Evolutionary conservation across 495 filamentous ascomycete species (phyloP), one percentile per base, ranked within the genome.

Genomic region (Pyrenopolyporus hunteri): DNA sequence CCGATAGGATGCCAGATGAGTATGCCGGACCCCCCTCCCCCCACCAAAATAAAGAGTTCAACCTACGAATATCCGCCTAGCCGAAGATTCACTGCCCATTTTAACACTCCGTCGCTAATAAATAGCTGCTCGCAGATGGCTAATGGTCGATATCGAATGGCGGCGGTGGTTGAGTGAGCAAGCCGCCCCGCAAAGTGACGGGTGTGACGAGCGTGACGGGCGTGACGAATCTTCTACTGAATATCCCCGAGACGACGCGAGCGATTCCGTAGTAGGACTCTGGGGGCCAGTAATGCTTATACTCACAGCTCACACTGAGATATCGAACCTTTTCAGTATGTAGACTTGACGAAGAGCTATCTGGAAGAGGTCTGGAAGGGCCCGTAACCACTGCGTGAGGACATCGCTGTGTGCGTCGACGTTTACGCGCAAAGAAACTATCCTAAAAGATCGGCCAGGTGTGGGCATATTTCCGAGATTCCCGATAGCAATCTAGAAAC

Each of bases 111-210:
- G n/a, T n/a, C 26, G 32, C 55, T 67, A 42, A 67, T 35, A 20
- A 17, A 16, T 49, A 39, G n/a, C 3, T 17, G 32, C 39, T n/a
- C 17, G 8, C 23, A 67, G 66, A 36, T 70, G 68, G 68, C 23
- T 6, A 8, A 47, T 36, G 50, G 57, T 53, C 9, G 68, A 70
- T 33, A 31, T 17, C 1, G 62, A 66, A 48, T 70, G 68, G 68
- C 61, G 55, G 14, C 44, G 26, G 37, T 70, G 68, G 68, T 42
- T 70, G 14, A 54, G 68, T 23, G 65, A 68, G 28, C 65, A 64
- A 42, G 56, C 47, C 1, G 33, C 58, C 3, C 11, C 17, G 1
- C 54, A 57, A 26, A 39, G 16, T 6, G 52, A 54, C 17, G 29
- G 14, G 28, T 16, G 31, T 7, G 11, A 23, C 9, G n/a, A n/a